Base-by-base conservation (phyloP, 306 rosid genomes). In the Quercus mongolica region DNA sequence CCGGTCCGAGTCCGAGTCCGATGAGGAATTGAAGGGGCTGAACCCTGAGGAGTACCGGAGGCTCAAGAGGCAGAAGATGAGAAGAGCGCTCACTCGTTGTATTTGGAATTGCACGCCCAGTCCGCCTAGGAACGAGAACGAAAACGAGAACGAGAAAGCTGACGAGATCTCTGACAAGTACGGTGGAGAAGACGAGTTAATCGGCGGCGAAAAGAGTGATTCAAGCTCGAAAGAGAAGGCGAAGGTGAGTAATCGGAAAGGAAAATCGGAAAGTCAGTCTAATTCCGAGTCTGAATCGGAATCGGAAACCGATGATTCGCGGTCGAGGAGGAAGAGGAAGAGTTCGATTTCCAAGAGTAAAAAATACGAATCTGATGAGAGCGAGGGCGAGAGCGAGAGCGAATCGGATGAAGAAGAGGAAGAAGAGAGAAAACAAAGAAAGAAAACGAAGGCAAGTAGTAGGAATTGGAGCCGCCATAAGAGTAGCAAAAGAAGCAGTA, bases 101-200 rank as follows among this genome's bases (percentile, higher is more conserved):
- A 91, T 95, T 49, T 95, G 97, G 98, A 89, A 86, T 64, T 87
- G 76, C 31, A 90, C 98, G 69, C 98, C 99, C 1, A 95, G 99
- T 73, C 98, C 98, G 55, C 93, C 96, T 0, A 90, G 99, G 83
- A 33, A 77, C 0, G 35, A 33, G 35, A 31, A 31, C 23, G 94
- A 83, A 13, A 78, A 83, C 30, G 94, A 90, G 75, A 90, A 72
- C 78, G 91, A 74, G 6, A 90, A 82, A 52, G 80, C 80, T 1
- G 94, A 85, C 18, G 97, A 84, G 38, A 78, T 89, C 82, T 74
- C 73, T 17, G 91, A 79, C 17, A 79, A 76, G 65, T 56, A 54
- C 12, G 83, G 78, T 3, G 81, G 69, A 4, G 79, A 41, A 30
- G 52, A 46, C 52, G 44, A 38, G 44, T 38, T 38, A 38, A 38